phyloP scores from a whole-genome alignment of 2,329 filamentous ascomycete species.

The Fusarium phyllophilum region DNA sequence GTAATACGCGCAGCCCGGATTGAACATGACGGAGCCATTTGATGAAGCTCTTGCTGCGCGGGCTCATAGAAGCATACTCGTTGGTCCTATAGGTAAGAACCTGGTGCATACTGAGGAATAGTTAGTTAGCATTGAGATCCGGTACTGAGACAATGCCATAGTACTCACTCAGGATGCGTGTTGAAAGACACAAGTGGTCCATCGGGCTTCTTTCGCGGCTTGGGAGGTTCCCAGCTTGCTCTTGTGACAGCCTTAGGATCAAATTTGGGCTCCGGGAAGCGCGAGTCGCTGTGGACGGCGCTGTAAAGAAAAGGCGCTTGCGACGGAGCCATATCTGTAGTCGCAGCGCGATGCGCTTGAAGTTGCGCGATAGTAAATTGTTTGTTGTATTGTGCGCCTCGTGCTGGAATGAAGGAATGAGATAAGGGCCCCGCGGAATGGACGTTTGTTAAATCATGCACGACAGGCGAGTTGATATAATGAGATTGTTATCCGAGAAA shows the following conservation, averaged over 20 bases:
- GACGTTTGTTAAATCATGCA: neutral
- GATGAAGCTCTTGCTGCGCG: conserved; percentile 75
- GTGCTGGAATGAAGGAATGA: conserved; percentile 21
- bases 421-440: neutral
- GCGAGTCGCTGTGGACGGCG: conserved; percentile 60
- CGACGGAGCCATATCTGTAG: conserved; percentile 43
- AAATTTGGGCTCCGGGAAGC: conserved; percentile 69
- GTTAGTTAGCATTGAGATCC: neutral
- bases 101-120: conserved; percentile 63
- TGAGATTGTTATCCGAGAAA: conserved; percentile 33
- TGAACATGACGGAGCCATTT: conserved; percentile 76
- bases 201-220: conserved; percentile 70
- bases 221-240: conserved; percentile 76
- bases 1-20: conserved; percentile 72
- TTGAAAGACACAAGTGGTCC: conserved; percentile 87
- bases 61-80: conserved; percentile 73
- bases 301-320: conserved; percentile 78
- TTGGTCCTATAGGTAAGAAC: conserved; percentile 71
- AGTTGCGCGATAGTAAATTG: conserved; percentile 10
- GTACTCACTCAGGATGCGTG: conserved; percentile 81
- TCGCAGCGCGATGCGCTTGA: conserved; percentile 22
- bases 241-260: conserved; percentile 88
- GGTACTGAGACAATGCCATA: neutral
- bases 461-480: conserved; percentile 14
- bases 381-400: neutral